phyloP scores from a whole-genome alignment of 345 rosid genomes.

The Tarenaya hassleriana region DNA sequence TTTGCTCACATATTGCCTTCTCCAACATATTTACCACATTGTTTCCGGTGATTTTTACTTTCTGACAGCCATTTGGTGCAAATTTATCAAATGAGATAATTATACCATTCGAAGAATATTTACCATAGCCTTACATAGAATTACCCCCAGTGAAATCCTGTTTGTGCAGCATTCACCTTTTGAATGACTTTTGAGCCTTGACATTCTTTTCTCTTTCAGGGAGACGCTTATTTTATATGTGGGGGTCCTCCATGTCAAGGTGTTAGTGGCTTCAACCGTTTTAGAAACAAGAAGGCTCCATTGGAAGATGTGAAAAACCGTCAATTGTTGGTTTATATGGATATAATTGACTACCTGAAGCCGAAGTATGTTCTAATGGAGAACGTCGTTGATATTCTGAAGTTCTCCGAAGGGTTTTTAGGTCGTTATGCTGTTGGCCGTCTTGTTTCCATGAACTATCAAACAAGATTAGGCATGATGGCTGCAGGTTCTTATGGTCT shows the following conservation, averaged over 20 bases:
- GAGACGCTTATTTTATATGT: conserved; percentile 33
- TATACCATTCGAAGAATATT: too few species aligned
- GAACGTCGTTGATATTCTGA: conserved; percentile 42
- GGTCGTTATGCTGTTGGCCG: conserved; percentile 41
- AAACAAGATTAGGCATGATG: conserved; percentile 41
- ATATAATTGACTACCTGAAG: conserved; percentile 34
- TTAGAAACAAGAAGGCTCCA: conserved; percentile 28
- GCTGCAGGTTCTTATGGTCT: conserved; percentile 44
- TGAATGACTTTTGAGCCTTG: too few species aligned
- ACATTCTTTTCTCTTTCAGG: conserved; percentile 15
- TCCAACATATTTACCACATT: too few species aligned
- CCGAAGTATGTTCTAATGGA: conserved; percentile 50
- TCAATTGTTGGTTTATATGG: conserved; percentile 30
- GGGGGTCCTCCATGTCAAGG: conserved; percentile 49
- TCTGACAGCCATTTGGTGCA: not conserved
- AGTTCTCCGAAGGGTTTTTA: conserved; percentile 31
- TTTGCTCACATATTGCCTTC: too few species aligned
- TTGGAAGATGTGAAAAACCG: conserved; percentile 31
- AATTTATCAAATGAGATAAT: too few species aligned
- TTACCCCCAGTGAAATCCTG: too few species aligned
- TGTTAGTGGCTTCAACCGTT: conserved; percentile 36
- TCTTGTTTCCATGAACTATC: conserved; percentile 41
- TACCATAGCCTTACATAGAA: too few species aligned
- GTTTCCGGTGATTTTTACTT: too few species aligned
- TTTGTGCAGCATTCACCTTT: too few species aligned